phyloP scores from a whole-genome alignment of 345 rosid genomes.

The Eucalyptus tenuipes region DNA sequence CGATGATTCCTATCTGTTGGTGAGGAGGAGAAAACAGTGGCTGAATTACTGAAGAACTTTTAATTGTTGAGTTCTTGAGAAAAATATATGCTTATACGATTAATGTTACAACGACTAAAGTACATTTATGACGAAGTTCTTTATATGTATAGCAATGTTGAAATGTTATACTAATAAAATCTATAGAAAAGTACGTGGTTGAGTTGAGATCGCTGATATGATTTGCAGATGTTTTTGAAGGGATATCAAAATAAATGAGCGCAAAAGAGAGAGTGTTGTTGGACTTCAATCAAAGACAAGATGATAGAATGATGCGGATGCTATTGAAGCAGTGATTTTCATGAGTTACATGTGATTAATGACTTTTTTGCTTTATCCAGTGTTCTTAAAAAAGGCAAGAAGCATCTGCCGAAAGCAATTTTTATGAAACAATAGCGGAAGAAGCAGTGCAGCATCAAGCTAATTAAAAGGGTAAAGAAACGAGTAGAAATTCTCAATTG shows the following conservation, averaged over 20 bases:
- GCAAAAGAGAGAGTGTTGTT: background rate
- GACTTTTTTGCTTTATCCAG: background rate
- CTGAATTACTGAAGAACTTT: background rate
- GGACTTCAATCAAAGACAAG: background rate
- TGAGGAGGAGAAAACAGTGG: background rate
- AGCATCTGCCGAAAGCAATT: background rate
- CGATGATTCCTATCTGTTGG: background rate
- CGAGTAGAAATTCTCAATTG: background rate
- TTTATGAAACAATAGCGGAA: background rate
- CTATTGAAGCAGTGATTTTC: background rate
- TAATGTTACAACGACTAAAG: background rate
- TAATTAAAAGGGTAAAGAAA: background rate
- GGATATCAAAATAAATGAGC: background rate
- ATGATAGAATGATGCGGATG: background rate
- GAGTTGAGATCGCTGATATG: background rate
- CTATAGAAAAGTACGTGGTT: background rate
- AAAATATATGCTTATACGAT: background rate
- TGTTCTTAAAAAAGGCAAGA: background rate
- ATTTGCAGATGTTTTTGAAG: background rate
- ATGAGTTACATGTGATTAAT: background rate
- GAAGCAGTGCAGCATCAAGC: background rate
- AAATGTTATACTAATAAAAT: background rate
- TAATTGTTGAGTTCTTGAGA: background rate
- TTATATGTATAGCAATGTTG: background rate
- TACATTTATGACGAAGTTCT: background rate